Evolutionary conservation across 2,329 filamentous ascomycete species (phyloP).

Genomic region (Colletotrichum sp.): DNA sequence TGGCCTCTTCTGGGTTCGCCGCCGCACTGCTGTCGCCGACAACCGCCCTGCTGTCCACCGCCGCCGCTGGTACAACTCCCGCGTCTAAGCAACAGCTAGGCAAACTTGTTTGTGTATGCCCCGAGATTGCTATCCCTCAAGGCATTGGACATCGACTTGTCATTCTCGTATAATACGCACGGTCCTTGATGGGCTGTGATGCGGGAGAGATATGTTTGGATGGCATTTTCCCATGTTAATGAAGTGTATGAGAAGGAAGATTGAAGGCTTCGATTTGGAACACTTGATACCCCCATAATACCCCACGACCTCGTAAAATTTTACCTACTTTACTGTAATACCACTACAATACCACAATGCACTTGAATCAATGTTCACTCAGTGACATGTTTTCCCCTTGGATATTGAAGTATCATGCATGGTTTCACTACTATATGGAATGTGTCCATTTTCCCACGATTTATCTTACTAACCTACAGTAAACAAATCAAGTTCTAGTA

Average conservation of each 20-base stretch:
- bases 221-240: not conserved
- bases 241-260: not conserved
- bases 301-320: not conserved
- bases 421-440: rapidly evolving
- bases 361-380: not conserved
- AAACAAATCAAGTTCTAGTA: rapidly evolving
- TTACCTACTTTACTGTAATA: not conserved
- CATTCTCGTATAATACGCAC: not conserved
- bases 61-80: conserved; percentile 48
- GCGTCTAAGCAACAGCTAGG: conserved; percentile 37
- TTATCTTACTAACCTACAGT: rapidly evolving
- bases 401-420: too few relatives aligned
- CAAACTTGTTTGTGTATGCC: not conserved
- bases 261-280: not conserved
- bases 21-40: conserved; percentile 35
- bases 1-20: conserved; percentile 59
- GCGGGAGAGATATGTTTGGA: not conserved
- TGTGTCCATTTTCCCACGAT: not conserved
- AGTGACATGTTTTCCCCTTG: not conserved
- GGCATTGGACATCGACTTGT: not conserved
- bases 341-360: not conserved
- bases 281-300: conserved; percentile 12
- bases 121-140: not conserved
- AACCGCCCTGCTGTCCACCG: conserved; percentile 30
- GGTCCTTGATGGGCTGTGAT: not conserved